These are phyloP conservation scores for Mrakia hoshinonis DNA, from an alignment of 768 basidiomycete genomes.

Conservation along the genomic window DNA sequence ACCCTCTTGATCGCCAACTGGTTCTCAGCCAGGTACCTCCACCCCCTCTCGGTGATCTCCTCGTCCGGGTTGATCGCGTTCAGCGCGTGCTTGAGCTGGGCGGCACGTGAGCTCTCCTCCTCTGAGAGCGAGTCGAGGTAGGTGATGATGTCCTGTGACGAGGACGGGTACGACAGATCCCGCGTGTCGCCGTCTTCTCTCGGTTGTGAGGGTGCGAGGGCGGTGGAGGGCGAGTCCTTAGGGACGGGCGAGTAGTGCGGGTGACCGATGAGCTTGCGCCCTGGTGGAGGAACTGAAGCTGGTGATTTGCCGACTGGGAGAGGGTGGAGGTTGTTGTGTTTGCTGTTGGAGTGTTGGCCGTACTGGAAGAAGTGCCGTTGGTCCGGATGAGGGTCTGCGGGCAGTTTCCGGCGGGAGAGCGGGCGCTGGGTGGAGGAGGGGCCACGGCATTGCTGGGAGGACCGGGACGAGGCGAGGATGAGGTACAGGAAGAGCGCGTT, in stretches of 20 bases:
- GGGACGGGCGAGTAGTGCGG: constrained; percentile 2
- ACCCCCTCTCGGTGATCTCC: not conserved
- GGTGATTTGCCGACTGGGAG: not conserved
- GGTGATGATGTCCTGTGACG: not conserved
- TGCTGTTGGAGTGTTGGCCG: too few species aligned
- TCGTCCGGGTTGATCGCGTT: not conserved
- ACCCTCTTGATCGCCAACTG: not conserved
- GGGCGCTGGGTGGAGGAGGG: not conserved
- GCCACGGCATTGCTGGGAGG: not conserved
- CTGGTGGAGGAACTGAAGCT: not conserved
- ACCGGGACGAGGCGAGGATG: not conserved
- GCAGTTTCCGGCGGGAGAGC: not conserved
- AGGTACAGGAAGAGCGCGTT: constrained; percentile 1
- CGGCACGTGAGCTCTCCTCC: not conserved
- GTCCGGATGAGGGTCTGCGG: not conserved
- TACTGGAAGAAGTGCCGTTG: not conserved
- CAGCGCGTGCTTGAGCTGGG: not conserved
- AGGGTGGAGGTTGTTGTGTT: not conserved
- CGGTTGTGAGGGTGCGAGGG: not conserved
- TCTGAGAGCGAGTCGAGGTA: not conserved
- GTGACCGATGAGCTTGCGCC: not conserved
- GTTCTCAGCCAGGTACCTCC: not conserved
- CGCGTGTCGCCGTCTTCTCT: not conserved
- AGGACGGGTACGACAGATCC: not conserved
- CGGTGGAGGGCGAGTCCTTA: not conserved